Percentiles rank a stretch among this genome's conserved stretches.
Evolutionary conservation across 257 asterid species (phyloP).

Genomic region (Craterostigma plantagineum): DNA sequence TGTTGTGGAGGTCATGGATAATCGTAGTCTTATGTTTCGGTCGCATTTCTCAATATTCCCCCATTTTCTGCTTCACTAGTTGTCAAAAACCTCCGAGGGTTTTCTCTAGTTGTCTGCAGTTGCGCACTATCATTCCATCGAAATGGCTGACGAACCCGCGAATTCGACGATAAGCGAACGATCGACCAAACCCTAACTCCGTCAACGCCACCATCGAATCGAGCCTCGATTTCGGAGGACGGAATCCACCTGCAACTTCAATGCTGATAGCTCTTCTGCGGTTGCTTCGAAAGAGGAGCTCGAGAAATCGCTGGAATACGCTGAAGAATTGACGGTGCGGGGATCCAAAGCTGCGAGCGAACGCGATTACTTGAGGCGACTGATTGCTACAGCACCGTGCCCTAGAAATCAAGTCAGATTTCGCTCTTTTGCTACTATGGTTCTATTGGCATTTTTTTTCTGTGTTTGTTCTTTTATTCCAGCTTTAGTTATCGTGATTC

Average conservation of each 20-base stretch:
- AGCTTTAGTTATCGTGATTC: neutral
- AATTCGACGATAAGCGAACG: too few species aligned
- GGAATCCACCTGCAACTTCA: slow-evolving; percentile 43
- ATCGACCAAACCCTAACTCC: slow-evolving; percentile 32
- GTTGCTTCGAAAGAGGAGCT: slow-evolving; percentile 20
- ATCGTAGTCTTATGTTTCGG: too few species aligned
- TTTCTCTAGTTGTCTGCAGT: too few species aligned
- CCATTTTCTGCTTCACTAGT: too few species aligned
- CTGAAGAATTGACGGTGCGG: slow-evolving; percentile 45
- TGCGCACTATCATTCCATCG: too few species aligned
- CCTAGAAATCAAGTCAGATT: slow-evolving; percentile 62
- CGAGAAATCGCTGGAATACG: slow-evolving; percentile 36
- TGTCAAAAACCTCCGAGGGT: too few species aligned
- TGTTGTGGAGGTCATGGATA: too few species aligned
- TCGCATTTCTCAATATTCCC: too few species aligned
- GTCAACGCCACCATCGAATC: slow-evolving; percentile 41
- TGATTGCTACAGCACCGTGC: slow-evolving; percentile 92
- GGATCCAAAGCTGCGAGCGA: slow-evolving; percentile 56
- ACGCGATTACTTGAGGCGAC: slow-evolving; percentile 59
- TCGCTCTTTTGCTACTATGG: too few species aligned
- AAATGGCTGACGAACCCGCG: too few species aligned
- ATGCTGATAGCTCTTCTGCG: slow-evolving; percentile 25
- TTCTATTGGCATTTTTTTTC: too few species aligned
- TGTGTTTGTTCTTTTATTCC: neutral
- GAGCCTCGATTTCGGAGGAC: slow-evolving; percentile 22